Evolutionary conservation across 2,329 filamentous ascomycete genomes (phyloP), one percentile per base, ranked within the genome.

Genomic region (Madurella mycetomatis): DNA sequence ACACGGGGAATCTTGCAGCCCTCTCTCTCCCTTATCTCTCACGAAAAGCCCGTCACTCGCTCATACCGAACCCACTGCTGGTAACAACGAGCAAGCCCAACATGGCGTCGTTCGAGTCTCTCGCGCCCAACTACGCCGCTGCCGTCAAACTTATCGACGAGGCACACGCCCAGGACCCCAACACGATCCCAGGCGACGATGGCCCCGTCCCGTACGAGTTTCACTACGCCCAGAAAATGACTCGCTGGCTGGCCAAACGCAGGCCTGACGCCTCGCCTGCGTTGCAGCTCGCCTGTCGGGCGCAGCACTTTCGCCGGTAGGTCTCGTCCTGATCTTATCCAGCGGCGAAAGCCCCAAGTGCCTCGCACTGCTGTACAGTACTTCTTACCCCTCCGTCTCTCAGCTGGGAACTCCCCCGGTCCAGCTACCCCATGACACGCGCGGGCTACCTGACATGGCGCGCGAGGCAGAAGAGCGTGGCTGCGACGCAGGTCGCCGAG

Each of bases 361-460:
- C 25, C 25, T n/a, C n/a, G n/a, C n/a, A n/a, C n/a, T n/a, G n/a
- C 25, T 25, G 7, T 25, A 7, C 25, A 25, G 25, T 7, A 25
- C 3, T 25, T 25, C 25, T 25, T 7, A 25, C 25, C 25, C 25
- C 25, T 25, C 25, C 7, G 25, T 41, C 34, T 16, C 32, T n/a
- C 43, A 79, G 80, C 62, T 95, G 90, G 90, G 88, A 95, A 71
- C 81, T 92, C 1, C 88, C 89, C 0, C 85, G 90, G 47, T 74
- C 76, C 60, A 81, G 77, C 39, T 92, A 88, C 70, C 88, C 90
- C 7, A 83, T 83, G 76, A 92, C 85, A 1, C 84, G 86, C 60
- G 67, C 81, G 0, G 90, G 90, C 9, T 95, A 95, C 69, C 81
- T 91, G 59, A 76, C 79, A n/a, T 95, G 90, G 90, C 81, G 90